phyloP scores from a whole-genome alignment of 306 rosid genomes.

The Senna tora region DNA sequence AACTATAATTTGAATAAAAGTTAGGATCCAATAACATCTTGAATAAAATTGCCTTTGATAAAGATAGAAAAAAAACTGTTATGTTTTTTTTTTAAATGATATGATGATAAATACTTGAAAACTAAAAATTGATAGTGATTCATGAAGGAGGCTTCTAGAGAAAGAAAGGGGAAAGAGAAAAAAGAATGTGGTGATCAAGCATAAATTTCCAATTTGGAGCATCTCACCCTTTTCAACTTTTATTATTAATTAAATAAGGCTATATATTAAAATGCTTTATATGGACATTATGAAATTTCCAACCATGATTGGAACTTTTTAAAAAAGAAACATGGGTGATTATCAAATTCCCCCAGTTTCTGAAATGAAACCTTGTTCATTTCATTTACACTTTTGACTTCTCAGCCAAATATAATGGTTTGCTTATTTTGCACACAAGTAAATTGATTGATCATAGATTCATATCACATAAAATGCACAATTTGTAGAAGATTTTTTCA shows the following conservation, averaged over 20 bases:
- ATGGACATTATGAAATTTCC: conserved; percentile 50
- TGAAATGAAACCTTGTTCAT: conserved; percentile 37
- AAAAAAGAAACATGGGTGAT: conserved; percentile 30
- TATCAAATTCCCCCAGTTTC: conserved; percentile 40
- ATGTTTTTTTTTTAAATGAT: too few species aligned
- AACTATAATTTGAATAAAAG: too few species aligned
- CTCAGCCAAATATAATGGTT: conserved; percentile 11
- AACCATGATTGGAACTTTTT: conserved; percentile 49
- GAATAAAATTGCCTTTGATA: too few species aligned
- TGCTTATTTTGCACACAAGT: conserved; percentile 17
- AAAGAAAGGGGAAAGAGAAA: conserved; percentile 40
- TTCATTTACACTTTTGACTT: conserved; percentile 39
- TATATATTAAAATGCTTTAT: conserved; percentile 48
- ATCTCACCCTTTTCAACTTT: conserved; percentile 39
- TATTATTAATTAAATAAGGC: conserved; percentile 26
- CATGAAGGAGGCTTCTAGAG: conserved; percentile 46
- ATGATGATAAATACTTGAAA: too few species aligned
- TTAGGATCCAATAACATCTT: too few species aligned
- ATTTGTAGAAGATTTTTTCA: too few species aligned
- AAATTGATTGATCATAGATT: conserved; percentile 35
- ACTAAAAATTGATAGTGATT: background rate
- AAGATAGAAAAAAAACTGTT: too few species aligned
- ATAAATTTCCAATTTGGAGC: conserved; percentile 47
- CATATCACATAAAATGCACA: background rate
- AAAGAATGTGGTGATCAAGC: background rate